Conservation (phyloP, 345 rosid genomes). For the Geranium brycei region DNA sequence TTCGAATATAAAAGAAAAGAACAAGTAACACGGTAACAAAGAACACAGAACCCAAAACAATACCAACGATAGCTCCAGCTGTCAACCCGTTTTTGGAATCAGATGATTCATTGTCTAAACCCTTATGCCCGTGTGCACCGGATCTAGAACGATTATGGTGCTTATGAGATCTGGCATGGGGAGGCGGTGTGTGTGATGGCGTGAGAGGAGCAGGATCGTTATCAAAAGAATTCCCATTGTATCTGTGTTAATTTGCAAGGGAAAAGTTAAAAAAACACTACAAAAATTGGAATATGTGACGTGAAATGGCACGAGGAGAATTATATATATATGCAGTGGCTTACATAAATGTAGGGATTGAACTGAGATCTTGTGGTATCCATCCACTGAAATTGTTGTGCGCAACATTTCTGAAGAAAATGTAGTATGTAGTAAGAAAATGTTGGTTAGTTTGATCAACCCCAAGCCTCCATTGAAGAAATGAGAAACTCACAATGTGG, state of each 20-base stretch:
- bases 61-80: conserved; percentile 54
- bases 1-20: conserved; percentile 34
- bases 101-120: conserved; percentile 28
- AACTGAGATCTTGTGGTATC: conserved; percentile 72
- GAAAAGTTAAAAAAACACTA: conserved; percentile 9
- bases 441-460: neutral
- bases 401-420: conserved; percentile 72
- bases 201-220: conserved; percentile 66
- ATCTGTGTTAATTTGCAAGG: conserved; percentile 42
- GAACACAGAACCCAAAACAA: conserved; percentile 49
- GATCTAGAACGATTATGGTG: conserved; percentile 38
- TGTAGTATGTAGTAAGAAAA: conserved; percentile 5
- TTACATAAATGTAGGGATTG: conserved; percentile 61
- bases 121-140: conserved; percentile 21
- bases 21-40: conserved; percentile 35
- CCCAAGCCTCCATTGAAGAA: neutral
- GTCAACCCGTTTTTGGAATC: conserved; percentile 40
- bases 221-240: conserved; percentile 68
- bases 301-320: neutral
- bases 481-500: conserved; percentile 53
- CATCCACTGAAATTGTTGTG: conserved; percentile 81
- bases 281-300: neutral
- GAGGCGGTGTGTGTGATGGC: conserved; percentile 45
- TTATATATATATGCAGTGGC: conserved; percentile 12
- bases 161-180: conserved; percentile 37